A percentile compares a stretch with the other conserved stretches of the same genome.
phyloP scores from a whole-genome alignment of 148 eudicot species.

The Beta vulgaris region DNA sequence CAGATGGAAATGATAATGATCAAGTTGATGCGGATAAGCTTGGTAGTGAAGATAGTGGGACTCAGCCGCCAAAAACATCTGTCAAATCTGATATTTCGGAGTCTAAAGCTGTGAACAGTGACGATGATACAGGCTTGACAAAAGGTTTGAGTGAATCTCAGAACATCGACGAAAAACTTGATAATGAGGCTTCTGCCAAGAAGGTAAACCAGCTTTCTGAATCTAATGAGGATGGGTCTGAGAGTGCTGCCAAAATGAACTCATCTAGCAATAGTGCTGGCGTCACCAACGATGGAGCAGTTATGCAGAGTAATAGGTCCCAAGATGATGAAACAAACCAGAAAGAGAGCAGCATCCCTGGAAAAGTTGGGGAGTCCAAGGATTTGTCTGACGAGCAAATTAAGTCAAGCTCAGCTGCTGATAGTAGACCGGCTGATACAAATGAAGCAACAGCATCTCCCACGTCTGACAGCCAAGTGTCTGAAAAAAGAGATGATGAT shows the following conservation, averaged over 20 bases:
- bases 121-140: slow-evolving; percentile 24
- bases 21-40: slow-evolving; percentile 28
- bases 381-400: slow-evolving; percentile 33
- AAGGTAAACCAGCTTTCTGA: slow-evolving; percentile 35
- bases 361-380: slow-evolving; percentile 19
- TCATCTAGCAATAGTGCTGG: slow-evolving; percentile 24
- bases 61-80: slow-evolving; percentile 32
- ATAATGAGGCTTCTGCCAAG: slow-evolving; percentile 30
- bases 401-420: slow-evolving; percentile 30
- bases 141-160: slow-evolving; percentile 26
- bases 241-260: slow-evolving; percentile 26
- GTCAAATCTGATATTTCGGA: slow-evolving; percentile 33
- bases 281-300: slow-evolving; percentile 26
- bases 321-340: slow-evolving; percentile 29
- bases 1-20: slow-evolving; percentile 23
- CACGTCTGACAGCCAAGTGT: slow-evolving; percentile 36
- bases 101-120: slow-evolving; percentile 26
- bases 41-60: slow-evolving; percentile 27
- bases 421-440: slow-evolving; percentile 26
- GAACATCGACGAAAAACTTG: slow-evolving; percentile 22
- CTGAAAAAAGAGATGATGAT: slow-evolving; percentile 39
- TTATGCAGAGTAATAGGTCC: slow-evolving; percentile 23
- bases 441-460: slow-evolving; percentile 38
- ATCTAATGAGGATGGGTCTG: slow-evolving; percentile 29
- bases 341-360: slow-evolving; percentile 31